Base-by-base conservation (phyloP, 768 basidiomycete genomes). In the Rickenella mellea region DNA sequence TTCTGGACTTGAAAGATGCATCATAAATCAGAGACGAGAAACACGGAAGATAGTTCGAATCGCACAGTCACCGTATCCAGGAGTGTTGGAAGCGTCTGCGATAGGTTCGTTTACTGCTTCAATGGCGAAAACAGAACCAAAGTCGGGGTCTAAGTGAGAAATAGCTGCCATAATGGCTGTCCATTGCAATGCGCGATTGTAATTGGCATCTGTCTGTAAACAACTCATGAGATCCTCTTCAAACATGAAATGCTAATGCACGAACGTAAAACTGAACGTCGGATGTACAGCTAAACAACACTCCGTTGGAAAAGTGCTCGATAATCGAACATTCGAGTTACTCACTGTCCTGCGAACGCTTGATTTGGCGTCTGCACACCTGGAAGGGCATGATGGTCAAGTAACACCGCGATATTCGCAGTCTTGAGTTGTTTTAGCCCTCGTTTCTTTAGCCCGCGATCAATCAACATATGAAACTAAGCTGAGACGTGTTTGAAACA, bases 21-120 rank as follows among this genome's bases (percentile, higher is more conserved):
- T 17, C 24, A 30, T 28, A 28, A 11, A 41, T 31, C 27, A 25
- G 9, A 32, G 10, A 39, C 20, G 5, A 31, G 24, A 2, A 28
- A 29, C 4, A 29, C 22, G 28, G 35, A 7, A 14, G 10, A 28
- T 40, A n/a, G 30, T 0, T 17, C 29, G 8, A 9, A 49, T 53
- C 77, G 40, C 54, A 86, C 84, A 89, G 30, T 69, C 64, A 20
- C 83, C 84, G 33, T 82, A 77, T 22, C 68, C 74, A 0, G 86
- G 84, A 1, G 86, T 88, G 46, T 67, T 57, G 14, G 42, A 53
- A 6, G 83, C 82, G 51, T 89, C 62, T 80, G 77, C 80, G 51
- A 84, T 75, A 0, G 81, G 82, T 44, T 89, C 86, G 48, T 89
- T 89, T 20, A 81, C 66, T 1, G 86, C 86, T 50, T 89, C 73